Conservation (phyloP, 75 land plant genomes). For the Pinus taeda region DNA sequence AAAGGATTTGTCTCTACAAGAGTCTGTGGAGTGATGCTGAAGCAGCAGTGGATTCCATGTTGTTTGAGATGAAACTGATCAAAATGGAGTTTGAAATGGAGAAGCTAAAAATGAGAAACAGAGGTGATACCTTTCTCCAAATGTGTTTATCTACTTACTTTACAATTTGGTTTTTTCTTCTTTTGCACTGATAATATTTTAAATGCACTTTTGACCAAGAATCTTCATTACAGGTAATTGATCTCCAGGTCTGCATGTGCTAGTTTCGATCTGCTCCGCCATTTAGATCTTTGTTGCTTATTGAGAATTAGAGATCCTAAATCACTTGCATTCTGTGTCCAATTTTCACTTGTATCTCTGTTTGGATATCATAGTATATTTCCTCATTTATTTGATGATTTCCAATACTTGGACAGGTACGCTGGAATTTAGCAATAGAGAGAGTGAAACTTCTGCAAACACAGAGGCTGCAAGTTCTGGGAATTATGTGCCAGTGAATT, state of each 20-base stretch:
- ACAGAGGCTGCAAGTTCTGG: not conserved
- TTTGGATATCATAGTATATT: not conserved
- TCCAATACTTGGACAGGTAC: not conserved
- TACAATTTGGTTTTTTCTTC: not conserved
- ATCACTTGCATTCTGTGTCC: not conserved
- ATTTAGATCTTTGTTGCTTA: not conserved
- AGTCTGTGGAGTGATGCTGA: not conserved
- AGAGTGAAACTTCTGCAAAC: not conserved
- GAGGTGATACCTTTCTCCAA: not conserved
- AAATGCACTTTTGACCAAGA: not conserved
- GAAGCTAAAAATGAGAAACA: not conserved
- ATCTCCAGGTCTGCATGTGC: not conserved
- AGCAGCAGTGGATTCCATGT: not conserved
- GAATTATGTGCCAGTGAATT: not conserved
- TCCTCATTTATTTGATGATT: not conserved
- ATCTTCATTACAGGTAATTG: not conserved
- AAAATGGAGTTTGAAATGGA: conserved; percentile 8
- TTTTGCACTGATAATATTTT: not conserved
- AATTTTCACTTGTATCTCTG: not conserved
- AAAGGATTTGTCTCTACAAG: no score
- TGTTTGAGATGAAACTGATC: not conserved
- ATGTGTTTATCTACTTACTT: not conserved
- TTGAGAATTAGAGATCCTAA: not conserved
- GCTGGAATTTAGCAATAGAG: not conserved
- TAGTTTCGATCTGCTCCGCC: not conserved